Evolutionary conservation across 805 yeast species (phyloP).

Genomic region (Saccharomycodes ludwigii): DNA sequence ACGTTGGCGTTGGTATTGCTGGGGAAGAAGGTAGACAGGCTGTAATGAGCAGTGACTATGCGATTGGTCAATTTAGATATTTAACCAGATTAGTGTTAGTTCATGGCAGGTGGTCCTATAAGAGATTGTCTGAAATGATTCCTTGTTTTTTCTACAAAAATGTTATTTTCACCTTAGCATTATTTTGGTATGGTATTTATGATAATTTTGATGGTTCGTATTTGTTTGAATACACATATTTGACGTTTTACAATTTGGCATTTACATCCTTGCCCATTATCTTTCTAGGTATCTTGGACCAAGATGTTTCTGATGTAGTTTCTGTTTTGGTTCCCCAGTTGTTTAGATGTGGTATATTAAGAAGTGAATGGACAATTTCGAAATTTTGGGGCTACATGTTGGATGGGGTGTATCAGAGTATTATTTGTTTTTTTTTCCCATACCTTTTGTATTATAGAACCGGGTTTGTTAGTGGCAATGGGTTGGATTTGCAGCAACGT

Average conservation of each 20-base stretch:
- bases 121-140: conserved; percentile 71
- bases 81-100: conserved; percentile 53
- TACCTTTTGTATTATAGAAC: conserved; percentile 36
- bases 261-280: conserved; percentile 75
- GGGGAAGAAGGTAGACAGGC: conserved; percentile 91
- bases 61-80: conserved; percentile 71
- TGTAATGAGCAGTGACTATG: conserved; percentile 80
- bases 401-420: conserved; percentile 69
- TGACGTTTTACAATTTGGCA: conserved; percentile 74
- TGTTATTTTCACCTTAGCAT: conserved; percentile 58
- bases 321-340: conserved; percentile 65
- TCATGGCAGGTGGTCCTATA: conserved; percentile 84
- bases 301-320: conserved; percentile 61
- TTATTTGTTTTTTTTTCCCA: conserved; percentile 64
- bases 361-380: conserved; percentile 55
- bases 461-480: conserved; percentile 37
- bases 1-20: conserved; percentile 81
- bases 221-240: conserved; percentile 62
- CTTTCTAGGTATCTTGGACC: conserved; percentile 67
- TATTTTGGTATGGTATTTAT: conserved; percentile 73
- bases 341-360: conserved; percentile 58
- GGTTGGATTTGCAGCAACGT: conserved; percentile 55
- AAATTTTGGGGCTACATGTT: conserved; percentile 66
- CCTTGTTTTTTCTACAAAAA: conserved; percentile 74
- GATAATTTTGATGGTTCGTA: conserved; percentile 71